Conservation (phyloP, 495 filamentous ascomycete genomes). For the Mycothermus thermophilus region DNA sequence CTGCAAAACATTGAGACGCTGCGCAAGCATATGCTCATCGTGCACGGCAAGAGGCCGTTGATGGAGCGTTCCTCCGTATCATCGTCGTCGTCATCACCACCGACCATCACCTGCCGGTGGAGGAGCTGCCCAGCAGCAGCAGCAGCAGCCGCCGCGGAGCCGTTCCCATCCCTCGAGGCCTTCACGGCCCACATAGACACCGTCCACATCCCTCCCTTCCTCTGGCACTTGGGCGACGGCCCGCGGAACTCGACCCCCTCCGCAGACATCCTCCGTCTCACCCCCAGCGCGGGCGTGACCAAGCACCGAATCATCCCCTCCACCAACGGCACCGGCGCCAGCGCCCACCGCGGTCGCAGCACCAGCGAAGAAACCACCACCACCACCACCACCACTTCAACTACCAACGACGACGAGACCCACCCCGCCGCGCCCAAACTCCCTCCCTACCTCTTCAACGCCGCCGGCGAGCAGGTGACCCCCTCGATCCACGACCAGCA, state of each 20-base stretch:
- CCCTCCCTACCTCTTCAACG: constrained; percentile 29
- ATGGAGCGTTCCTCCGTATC: no score
- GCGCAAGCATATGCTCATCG: constrained; percentile 48
- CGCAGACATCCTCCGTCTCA: background rate
- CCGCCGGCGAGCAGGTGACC: constrained; percentile 29
- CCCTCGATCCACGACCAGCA: constrained; percentile 24
- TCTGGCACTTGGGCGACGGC: constrained; percentile 57
- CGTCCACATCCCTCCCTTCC: constrained; percentile 42
- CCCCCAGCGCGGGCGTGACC: no score
- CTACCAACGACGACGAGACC: background rate
- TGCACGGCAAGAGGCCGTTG: constrained; percentile 38
- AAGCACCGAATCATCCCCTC: no score
- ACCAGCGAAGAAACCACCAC: background rate
- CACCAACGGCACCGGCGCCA: no score
- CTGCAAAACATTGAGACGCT: constrained; percentile 63
- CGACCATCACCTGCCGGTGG: no score
- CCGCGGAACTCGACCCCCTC: constrained; percentile 19
- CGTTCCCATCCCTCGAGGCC: no score
- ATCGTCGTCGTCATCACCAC: background rate
- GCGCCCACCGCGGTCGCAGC: no score
- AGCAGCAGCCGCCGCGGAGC: background rate
- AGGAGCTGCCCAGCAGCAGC: background rate
- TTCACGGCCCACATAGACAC: constrained; percentile 50
- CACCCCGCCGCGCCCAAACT: constrained; percentile 3
- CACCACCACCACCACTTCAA: background rate